Percentiles rank a stretch among this genome's conserved stretches.
These are phyloP conservation scores for Pseudogymnoascus sp. DNA, from an alignment of 2,329 filamentous ascomycete genomes.

Conservation along the genomic window DNA sequence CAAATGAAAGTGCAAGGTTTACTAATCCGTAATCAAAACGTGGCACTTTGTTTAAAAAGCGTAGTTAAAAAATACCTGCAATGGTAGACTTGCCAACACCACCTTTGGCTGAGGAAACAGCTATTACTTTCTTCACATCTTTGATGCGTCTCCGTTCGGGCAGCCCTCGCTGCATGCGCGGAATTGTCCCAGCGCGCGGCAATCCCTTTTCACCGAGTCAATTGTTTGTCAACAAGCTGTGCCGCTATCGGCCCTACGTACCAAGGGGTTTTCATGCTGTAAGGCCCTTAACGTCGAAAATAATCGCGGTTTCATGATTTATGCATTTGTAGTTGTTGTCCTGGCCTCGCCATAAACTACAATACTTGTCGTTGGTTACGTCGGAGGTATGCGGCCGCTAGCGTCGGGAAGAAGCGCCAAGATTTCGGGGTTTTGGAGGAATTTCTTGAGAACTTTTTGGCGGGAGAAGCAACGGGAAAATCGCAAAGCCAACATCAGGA, in stretches of 20 bases:
- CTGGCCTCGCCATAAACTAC: background rate
- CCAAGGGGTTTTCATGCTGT: conserved; percentile 81
- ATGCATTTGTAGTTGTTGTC: background rate
- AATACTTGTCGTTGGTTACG: background rate
- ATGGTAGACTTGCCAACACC: conserved; percentile 98
- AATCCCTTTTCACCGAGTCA: conserved; percentile 54
- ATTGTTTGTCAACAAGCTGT: background rate
- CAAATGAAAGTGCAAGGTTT: conserved; percentile 82
- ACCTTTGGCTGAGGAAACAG: conserved; percentile 94
- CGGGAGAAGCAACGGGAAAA: background rate
- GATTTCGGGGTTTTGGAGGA: conserved; percentile 8
- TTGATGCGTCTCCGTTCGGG: conserved; percentile 74
- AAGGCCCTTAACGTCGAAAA: conserved; percentile 49
- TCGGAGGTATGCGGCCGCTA: conserved; percentile 17
- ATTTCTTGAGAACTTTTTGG: conserved; percentile 9
- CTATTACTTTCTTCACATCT: conserved; percentile 83
- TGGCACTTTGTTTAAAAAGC: background rate
- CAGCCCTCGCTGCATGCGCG: conserved; percentile 70
- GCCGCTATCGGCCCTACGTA: conserved; percentile 33
- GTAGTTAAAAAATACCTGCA: conserved; percentile 46
- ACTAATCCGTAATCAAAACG: conserved; percentile 31
- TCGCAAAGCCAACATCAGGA: conserved; percentile 26
- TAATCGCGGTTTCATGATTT: conserved; percentile 29
- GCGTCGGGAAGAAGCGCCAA: background rate
- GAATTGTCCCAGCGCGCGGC: conserved; percentile 66